Percentiles rank a stretch among this genome's conserved stretches.
Evolutionary conservation across 2,329 filamentous ascomycete species (phyloP).

Genomic region (Aspergillus fructus): DNA sequence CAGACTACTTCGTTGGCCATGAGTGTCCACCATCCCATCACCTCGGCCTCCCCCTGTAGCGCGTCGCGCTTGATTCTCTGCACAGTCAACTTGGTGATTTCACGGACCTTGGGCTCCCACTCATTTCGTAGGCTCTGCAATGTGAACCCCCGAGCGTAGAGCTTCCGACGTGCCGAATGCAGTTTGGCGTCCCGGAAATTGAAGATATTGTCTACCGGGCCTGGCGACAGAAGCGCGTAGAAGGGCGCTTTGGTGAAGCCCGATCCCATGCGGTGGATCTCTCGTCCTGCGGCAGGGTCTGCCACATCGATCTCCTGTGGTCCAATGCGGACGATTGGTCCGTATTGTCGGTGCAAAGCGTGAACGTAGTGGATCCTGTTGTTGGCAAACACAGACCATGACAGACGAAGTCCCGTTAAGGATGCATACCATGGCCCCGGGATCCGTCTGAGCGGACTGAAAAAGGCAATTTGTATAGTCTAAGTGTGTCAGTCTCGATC

Average conservation of each 20-base stretch:
- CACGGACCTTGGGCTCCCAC: neutral
- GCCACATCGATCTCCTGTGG: conserved; percentile 21
- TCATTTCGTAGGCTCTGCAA: neutral
- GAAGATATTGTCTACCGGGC: conserved; percentile 1
- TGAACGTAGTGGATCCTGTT: conserved; percentile 20
- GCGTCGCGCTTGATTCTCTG: neutral
- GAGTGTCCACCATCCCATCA: conserved; percentile 5
- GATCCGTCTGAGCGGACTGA: neutral
- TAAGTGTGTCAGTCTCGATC: neutral
- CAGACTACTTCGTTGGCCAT: conserved; percentile 2
- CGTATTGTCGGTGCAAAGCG: conserved; percentile 23
- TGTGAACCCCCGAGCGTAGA: neutral
- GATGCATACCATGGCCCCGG: neutral
- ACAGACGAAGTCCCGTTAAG: neutral
- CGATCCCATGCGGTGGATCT: conserved; percentile 4
- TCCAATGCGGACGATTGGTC: conserved; percentile 24
- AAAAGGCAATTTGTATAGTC: neutral
- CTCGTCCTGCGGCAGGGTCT: neutral
- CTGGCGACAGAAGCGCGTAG: neutral
- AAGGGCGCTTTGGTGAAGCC: neutral
- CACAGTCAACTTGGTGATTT: neutral
- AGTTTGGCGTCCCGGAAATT: neutral
- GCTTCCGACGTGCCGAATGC: conserved; percentile 1
- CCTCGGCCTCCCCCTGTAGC: neutral
- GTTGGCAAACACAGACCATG: neutral